Percentiles rank a stretch among this genome's conserved stretches.
These are phyloP conservation scores for Mucor mucedo DNA, from an alignment of 371 early-diverging fungal species.

Conservation along the genomic window DNA sequence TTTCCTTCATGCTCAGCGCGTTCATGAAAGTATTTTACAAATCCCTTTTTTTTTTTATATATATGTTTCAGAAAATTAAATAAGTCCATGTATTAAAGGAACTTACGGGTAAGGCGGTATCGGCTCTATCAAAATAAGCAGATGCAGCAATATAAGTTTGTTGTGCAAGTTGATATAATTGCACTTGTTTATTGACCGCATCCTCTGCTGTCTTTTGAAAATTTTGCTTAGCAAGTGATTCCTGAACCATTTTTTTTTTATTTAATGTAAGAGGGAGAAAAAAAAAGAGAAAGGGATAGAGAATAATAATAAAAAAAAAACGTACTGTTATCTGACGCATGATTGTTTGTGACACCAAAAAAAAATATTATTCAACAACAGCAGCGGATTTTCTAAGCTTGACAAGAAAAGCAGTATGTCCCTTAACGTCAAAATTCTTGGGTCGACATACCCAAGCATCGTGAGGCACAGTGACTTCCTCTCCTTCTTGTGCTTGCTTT, in stretches of 20 bases:
- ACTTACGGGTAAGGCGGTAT: constrained; percentile 57
- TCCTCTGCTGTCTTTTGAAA: constrained; percentile 59
- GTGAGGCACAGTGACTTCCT: not conserved
- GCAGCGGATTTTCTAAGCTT: constrained; percentile 55
- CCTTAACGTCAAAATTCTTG: constrained; percentile 57
- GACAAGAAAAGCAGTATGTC: constrained; percentile 71
- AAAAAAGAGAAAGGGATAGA: not conserved
- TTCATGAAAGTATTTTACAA: constrained; percentile 61
- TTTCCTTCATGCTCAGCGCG: constrained; percentile 59
- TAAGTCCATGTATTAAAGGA: not conserved
- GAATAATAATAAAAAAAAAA: not conserved
- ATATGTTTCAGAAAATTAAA: not conserved
- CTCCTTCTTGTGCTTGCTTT: constrained; percentile 24
- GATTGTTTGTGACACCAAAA: not conserved
- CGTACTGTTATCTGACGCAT: not conserved
- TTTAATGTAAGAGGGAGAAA: not conserved
- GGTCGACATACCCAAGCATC: constrained; percentile 68
- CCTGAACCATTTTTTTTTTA: constrained; percentile 6
- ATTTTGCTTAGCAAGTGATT: constrained; percentile 64
- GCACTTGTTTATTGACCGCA: constrained; percentile 61
- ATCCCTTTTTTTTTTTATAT: constrained; percentile 34
- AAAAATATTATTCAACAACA: constrained; percentile 4
- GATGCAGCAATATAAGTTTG: constrained; percentile 60
- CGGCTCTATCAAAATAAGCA: constrained; percentile 55
- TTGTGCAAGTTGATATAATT: constrained; percentile 57